Percentiles rank a stretch among this genome's conserved stretches.
Conservation (phyloP, 768 basidiomycete genomes). For the Boletus barrowsii region DNA sequence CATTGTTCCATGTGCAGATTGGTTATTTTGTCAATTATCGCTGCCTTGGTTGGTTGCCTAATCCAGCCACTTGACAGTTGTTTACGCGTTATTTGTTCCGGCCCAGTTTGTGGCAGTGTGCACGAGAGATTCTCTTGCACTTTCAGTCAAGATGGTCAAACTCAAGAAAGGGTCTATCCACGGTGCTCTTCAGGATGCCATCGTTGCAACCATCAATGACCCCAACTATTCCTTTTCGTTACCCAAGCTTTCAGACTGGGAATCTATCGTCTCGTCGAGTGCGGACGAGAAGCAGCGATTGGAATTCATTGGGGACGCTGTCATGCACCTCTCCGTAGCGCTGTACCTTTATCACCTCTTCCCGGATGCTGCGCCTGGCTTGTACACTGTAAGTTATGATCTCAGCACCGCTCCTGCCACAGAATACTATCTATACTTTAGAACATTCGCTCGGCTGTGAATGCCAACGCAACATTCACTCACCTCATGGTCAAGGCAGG, state of each 20-base stretch:
- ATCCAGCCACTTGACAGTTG: neutral
- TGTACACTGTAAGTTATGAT: slow-evolving; percentile 34
- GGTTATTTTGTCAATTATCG: no score
- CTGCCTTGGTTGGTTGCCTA: neutral
- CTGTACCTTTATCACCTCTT: slow-evolving; percentile 36
- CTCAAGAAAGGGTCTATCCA: slow-evolving; percentile 18
- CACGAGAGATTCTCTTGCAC: no score
- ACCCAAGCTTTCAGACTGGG: slow-evolving; percentile 29
- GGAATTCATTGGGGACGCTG: slow-evolving; percentile 47
- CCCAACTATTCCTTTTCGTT: slow-evolving; percentile 26
- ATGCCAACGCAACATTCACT: slow-evolving; percentile 37
- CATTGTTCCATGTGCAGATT: slow-evolving; percentile 17
- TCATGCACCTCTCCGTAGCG: slow-evolving; percentile 43
- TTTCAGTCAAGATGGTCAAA: slow-evolving; percentile 12
- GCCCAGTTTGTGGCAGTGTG: no score
- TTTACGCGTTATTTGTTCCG: slow-evolving; percentile 8
- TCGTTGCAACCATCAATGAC: slow-evolving; percentile 28
- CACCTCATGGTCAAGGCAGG: slow-evolving; percentile 38
- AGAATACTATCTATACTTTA: neutral
- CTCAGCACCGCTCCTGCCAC: neutral
- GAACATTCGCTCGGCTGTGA: slow-evolving; percentile 26
- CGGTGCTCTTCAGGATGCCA: slow-evolving; percentile 18
- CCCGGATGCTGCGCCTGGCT: slow-evolving; percentile 31
- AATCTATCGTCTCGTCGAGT: slow-evolving; percentile 26
- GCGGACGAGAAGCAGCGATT: slow-evolving; percentile 37